Conservation (phyloP, 139 green algal species). For the Coelastrella sp. region DNA sequence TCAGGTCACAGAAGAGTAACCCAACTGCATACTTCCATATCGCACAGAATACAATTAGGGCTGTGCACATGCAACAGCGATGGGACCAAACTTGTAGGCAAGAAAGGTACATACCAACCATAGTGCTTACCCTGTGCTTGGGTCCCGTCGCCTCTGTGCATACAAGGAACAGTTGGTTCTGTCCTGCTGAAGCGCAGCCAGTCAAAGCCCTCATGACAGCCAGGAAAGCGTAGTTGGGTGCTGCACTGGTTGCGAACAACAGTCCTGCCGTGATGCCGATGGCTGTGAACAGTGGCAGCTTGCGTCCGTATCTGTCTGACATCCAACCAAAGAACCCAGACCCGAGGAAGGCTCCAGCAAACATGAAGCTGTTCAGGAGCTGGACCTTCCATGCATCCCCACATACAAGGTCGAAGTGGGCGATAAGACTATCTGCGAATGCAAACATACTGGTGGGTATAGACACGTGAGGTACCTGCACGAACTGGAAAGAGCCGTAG, state of each 20-base stretch:
- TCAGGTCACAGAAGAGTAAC: no score
- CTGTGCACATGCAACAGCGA: not conserved
- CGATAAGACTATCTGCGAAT: not conserved
- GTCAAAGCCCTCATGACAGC: constrained; percentile 7
- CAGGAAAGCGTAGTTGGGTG: not conserved
- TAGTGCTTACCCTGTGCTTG: not conserved
- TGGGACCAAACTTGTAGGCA: no score
- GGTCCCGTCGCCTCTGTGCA: not conserved
- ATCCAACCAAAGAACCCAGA: not conserved
- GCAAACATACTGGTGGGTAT: not conserved
- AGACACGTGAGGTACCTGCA: no score
- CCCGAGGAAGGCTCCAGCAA: not conserved
- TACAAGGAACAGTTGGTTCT: constrained; percentile 10
- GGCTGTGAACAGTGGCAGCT: constrained; percentile 13
- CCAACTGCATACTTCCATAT: no score
- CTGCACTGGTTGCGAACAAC: not conserved
- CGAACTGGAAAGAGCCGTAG: not conserved
- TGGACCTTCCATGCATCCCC: not conserved
- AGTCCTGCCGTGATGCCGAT: not conserved
- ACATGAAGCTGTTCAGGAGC: constrained; percentile 15
- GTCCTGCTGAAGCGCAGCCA: constrained; percentile 9
- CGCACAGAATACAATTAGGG: no score
- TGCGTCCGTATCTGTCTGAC: not conserved
- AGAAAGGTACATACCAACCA: no score
- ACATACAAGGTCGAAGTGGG: not conserved